Conservation (phyloP, 2,329 filamentous ascomycete genomes). For the Penicillium sp. region DNA sequence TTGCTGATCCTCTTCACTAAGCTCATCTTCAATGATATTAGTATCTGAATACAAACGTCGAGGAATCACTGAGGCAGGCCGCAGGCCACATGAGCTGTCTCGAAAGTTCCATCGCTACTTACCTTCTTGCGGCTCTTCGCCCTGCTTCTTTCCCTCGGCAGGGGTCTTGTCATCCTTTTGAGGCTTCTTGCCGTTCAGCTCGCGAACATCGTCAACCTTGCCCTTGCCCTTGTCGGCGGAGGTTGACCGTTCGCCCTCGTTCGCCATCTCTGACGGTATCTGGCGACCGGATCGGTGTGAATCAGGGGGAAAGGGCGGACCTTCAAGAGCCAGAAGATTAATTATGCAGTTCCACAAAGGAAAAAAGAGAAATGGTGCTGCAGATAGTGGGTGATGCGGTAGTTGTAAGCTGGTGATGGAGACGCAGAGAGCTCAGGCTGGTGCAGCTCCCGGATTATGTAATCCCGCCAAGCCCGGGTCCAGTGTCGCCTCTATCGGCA, state of each 20-base stretch:
- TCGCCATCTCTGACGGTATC: slow-evolving; percentile 67
- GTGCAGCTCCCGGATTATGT: slow-evolving; percentile 27
- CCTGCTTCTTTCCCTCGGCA: slow-evolving; percentile 69
- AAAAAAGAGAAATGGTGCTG: slow-evolving; percentile 17
- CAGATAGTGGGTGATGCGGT: slow-evolving; percentile 21
- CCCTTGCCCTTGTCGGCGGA: slow-evolving; percentile 92
- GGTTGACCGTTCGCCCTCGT: slow-evolving; percentile 84
- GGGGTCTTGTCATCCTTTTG: slow-evolving; percentile 68
- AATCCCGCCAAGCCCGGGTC: slow-evolving; percentile 19
- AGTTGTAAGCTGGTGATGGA: slow-evolving; percentile 29
- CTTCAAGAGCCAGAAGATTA: slow-evolving; percentile 4
- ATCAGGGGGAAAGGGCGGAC: slow-evolving; percentile 9
- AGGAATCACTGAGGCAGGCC: slow-evolving; percentile 24
- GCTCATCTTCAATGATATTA: slow-evolving; percentile 66
- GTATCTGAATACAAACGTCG: slow-evolving; percentile 18
- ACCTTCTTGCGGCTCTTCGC: slow-evolving; percentile 65
- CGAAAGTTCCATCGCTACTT: slow-evolving; percentile 28
- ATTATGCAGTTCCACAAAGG: slow-evolving; percentile 11
- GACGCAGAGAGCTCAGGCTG: slow-evolving; percentile 25
- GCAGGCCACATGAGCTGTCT: slow-evolving; percentile 13
- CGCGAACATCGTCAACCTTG: slow-evolving; percentile 71
- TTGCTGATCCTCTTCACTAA: slow-evolving; percentile 97
- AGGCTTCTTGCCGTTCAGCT: slow-evolving; percentile 54
- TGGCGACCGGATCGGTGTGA: slow-evolving; percentile 28
- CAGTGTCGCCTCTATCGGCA: not conserved